Conservation (phyloP, 352 stramenopile genomes). For the Pythium aphanidermatum region DNA sequence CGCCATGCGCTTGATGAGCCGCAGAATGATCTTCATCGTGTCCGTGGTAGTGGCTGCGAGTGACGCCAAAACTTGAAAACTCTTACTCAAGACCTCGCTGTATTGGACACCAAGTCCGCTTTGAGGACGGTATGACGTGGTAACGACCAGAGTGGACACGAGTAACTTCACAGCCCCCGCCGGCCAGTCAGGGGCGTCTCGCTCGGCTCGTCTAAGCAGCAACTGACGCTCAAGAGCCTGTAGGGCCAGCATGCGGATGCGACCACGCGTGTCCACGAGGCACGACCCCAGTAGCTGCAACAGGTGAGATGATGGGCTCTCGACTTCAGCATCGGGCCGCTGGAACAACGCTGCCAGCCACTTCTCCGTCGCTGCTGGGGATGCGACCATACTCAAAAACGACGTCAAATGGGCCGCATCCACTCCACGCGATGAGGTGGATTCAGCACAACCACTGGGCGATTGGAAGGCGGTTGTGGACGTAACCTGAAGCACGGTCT, state of each 20-base stretch:
- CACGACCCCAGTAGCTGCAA: conserved; percentile 9
- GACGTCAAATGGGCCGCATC: conserved; percentile 22
- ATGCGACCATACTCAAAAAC: conserved; percentile 28
- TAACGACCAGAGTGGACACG: conserved; percentile 55
- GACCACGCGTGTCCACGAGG: conserved; percentile 11
- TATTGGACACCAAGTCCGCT: neutral
- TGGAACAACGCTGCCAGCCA: conserved; percentile 44
- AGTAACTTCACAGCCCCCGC: conserved; percentile 31
- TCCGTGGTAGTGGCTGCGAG: conserved; percentile 49
- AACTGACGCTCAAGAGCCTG: conserved; percentile 37
- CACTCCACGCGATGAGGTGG: neutral
- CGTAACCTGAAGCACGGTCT: conserved; percentile 30
- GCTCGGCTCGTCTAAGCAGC: conserved; percentile 2
- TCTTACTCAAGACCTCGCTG: conserved; percentile 28
- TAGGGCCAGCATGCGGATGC: conserved; percentile 1
- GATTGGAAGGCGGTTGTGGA: conserved; percentile 6
- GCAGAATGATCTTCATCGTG: conserved; percentile 70
- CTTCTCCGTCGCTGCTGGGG: conserved; percentile 10
- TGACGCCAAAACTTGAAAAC: conserved; percentile 41
- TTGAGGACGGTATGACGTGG: conserved; percentile 27
- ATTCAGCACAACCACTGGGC: neutral
- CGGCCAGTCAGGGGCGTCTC: conserved; percentile 25
- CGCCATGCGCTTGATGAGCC: conserved; percentile 59
- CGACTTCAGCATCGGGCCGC: neutral
- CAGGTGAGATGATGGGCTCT: neutral